Conservation (phyloP, 805 yeast species). For the Ogataea pignaliae region DNA sequence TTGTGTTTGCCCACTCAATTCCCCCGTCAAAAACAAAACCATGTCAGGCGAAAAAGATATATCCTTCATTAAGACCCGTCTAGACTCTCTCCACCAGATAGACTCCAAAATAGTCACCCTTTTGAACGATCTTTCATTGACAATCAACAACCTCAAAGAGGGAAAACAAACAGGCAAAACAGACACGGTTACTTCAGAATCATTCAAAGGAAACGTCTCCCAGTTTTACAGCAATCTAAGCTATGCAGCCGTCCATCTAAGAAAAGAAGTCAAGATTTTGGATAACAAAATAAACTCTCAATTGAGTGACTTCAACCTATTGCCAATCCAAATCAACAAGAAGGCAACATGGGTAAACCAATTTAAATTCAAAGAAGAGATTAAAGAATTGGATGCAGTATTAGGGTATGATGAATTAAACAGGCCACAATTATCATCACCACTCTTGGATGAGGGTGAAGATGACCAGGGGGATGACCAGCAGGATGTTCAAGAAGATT, state of each 20-base stretch:
- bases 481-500: no score
- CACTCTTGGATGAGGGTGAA: not conserved
- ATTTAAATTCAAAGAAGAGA: constrained; percentile 48
- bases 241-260: constrained; percentile 50
- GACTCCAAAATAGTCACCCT: constrained; percentile 49
- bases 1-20: no score
- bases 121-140: constrained; percentile 43
- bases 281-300: constrained; percentile 53
- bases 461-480: constrained; percentile 1
- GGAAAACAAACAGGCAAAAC: constrained; percentile 26
- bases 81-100: constrained; percentile 47
- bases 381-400: constrained; percentile 31
- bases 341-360: constrained; percentile 67
- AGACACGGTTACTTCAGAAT: constrained; percentile 23
- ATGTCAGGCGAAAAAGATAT: constrained; percentile 12
- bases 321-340: constrained; percentile 66
- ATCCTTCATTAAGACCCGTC: constrained; percentile 42
- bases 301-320: constrained; percentile 33
- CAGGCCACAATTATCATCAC: not conserved
- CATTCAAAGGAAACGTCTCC: constrained; percentile 40
- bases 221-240: constrained; percentile 52
- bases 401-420: constrained; percentile 8
- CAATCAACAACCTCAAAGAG: constrained; percentile 38
- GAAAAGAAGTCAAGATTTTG: constrained; percentile 62
- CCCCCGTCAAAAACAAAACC: not conserved